phyloP scores from a whole-genome alignment of 176 grass and related monocot genomes.

The Hsuehochloa calcarea region DNA sequence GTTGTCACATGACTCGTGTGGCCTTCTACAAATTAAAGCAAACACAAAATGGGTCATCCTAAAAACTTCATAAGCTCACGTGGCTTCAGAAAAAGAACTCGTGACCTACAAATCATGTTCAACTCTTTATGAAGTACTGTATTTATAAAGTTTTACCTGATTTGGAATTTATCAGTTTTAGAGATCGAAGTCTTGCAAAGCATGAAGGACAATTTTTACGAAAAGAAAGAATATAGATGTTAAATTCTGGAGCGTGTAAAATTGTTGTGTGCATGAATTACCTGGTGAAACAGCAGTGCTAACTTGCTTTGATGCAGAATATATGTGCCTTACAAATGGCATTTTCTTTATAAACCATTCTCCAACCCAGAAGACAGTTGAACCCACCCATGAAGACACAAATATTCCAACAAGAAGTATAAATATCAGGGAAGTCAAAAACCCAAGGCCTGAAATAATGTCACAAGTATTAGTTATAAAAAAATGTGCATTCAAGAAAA shows the following conservation, averaged over 20 bases:
- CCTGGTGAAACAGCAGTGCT: conserved; percentile 97
- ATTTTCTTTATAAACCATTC: conserved; percentile 96
- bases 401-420: conserved; percentile 97
- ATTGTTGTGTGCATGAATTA: conserved; percentile 23
- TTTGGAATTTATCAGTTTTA: background rate
- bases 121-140: conserved; percentile 9
- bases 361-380: conserved; percentile 95
- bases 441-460: conserved; percentile 83
- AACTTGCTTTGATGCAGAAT: conserved; percentile 99
- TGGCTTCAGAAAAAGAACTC: background rate
- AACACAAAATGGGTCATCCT: background rate
- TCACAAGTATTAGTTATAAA: background rate
- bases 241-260: background rate
- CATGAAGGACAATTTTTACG: background rate
- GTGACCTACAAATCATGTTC: background rate
- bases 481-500: conserved; percentile 25
- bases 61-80: background rate
- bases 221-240: background rate
- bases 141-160: background rate
- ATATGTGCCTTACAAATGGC: conserved; percentile 89
- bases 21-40: background rate
- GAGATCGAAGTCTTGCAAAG: background rate
- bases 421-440: conserved; percentile 92
- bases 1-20: background rate
- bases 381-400: conserved; percentile 93